Evolutionary conservation across 352 stramenopile genomes (phyloP), one percentile per base, ranked within the genome.

Genomic region (Pythium grandisporangium): DNA sequence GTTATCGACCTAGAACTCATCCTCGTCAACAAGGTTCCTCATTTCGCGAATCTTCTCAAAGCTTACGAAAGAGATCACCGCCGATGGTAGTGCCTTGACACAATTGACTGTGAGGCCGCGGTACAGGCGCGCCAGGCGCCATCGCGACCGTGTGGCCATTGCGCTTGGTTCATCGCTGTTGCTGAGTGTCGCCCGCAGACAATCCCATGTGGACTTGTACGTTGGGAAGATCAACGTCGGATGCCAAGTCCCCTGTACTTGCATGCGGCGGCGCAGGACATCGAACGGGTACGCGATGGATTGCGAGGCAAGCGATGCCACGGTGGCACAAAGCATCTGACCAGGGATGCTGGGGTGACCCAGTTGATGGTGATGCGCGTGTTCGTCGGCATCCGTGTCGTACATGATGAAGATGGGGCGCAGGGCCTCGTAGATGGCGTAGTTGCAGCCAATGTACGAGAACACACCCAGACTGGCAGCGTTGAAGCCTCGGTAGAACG

Each of bases 361-460:
- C 0, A 87, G 58, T 37, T 76, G 61, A 29, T 73, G 66, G 22
- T 55, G 63, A n/a, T n/a, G n/a, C n/a, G n/a, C n/a, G n/a, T n/a
- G n/a, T n/a, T n/a, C n/a, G 7, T 55, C 70, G 11, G 62, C 58
- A 6, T 62, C 47, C 11, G 63, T 68, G 51, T 88, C 70, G 61
- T 91, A 88, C 14, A 88, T 51, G 40, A 88, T 68, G 23, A 92
- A 84, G 17, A 81, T 62, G 12, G 80, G 80, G 0, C 80, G 73
- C n/a, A 90, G 51, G 26, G 67, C 84, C 53, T 91, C 80, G 52
- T 93, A 93, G 12, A 91, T 72, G 12, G 78, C 62, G 51, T 86
- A 82, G 52, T 89, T 91, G 49, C 75, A 79, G 27, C 80, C 80
- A 30, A 91, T 90, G 63, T 90, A 93, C 26, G 63, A 65, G 45